Evolutionary conservation across 306 rosid species (phyloP).

Genomic region (Quercus bicolor): DNA sequence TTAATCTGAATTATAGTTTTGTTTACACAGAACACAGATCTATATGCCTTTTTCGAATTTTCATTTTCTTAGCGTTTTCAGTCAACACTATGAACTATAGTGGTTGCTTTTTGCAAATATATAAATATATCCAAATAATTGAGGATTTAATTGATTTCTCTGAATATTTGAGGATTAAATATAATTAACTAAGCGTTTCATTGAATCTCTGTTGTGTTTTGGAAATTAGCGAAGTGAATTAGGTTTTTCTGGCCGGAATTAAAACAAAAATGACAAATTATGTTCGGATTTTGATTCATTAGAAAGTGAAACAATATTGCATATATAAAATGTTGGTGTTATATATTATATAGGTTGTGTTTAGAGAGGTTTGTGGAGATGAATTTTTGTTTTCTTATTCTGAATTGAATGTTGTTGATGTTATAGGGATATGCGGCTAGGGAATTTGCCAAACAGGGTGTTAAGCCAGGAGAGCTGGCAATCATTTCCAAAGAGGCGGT

Average conservation of each 20-base stretch:
- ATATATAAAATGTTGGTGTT: too few relatives aligned
- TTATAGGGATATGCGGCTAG: conserved; percentile 93
- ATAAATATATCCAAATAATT: background rate
- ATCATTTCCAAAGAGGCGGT: conserved; percentile 93
- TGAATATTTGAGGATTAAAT: too few relatives aligned
- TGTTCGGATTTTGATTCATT: too few relatives aligned
- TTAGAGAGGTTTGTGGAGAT: background rate
- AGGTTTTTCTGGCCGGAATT: too few relatives aligned
- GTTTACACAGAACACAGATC: conserved; percentile 17
- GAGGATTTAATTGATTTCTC: background rate
- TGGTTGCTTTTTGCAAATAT: background rate
- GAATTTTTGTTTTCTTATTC: background rate
- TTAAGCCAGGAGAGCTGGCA: conserved; percentile 87
- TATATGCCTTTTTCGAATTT: background rate
- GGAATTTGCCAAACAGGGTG: conserved; percentile 80
- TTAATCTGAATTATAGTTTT: background rate
- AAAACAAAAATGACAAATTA: too few relatives aligned
- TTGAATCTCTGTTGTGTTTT: background rate
- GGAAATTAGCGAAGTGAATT: background rate
- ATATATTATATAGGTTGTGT: too few relatives aligned
- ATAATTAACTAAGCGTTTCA: too few relatives aligned
- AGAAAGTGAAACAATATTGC: too few relatives aligned
- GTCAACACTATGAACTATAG: background rate
- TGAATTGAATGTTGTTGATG: background rate
- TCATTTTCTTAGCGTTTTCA: background rate